Evolutionary conservation across 495 filamentous ascomycete genomes (phyloP), one percentile per base, ranked within the genome.

Genomic region (Lophiotrema nucula): DNA sequence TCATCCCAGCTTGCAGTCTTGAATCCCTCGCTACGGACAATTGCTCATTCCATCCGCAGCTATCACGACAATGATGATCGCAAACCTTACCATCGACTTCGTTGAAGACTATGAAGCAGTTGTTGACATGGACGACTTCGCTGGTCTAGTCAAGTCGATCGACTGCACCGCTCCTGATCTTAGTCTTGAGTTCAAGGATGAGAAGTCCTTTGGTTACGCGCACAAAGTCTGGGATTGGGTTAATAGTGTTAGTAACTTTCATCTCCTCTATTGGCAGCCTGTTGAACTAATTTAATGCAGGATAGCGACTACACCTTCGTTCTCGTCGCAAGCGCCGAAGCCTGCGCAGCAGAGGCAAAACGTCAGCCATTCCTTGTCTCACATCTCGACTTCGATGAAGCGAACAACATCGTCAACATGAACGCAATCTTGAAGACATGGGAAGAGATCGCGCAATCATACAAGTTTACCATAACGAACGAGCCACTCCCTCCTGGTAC

Each of bases 41-140:
- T n/a, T n/a, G n/a, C n/a, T n/a, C n/a, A n/a, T n/a, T n/a, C n/a
- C n/a, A n/a, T n/a, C n/a, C n/a, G n/a, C n/a, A n/a, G n/a, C n/a
- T n/a, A n/a, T 19, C 37, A 47, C n/a, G n/a, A n/a, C n/a, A n/a
- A n/a, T n/a, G n/a, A n/a, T n/a, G n/a, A n/a, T n/a, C 19, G 60
- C 53, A 24, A 64, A 64, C 37, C 28, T 64, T 2, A 64, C 60
- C 3, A 27, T 64, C 16, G 58, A 58, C 47, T 58, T 58, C 27
- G 46, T 47, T 0, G 53, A 53, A 43, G 22, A 58, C 6, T 58
- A 47, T 19, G 45, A 56, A 43, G 31, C 47, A 27, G 25, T 64
- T 10, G 28, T 58, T 23, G 31, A 53, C n/a, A 64, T 58, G 60
- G 60, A 64, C 26, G 41, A 38, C 6, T 64, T 64, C 38, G 53